Conservation (phyloP, 1,139 yeast genomes). For the Debaryomycetaceae sp. region DNA sequence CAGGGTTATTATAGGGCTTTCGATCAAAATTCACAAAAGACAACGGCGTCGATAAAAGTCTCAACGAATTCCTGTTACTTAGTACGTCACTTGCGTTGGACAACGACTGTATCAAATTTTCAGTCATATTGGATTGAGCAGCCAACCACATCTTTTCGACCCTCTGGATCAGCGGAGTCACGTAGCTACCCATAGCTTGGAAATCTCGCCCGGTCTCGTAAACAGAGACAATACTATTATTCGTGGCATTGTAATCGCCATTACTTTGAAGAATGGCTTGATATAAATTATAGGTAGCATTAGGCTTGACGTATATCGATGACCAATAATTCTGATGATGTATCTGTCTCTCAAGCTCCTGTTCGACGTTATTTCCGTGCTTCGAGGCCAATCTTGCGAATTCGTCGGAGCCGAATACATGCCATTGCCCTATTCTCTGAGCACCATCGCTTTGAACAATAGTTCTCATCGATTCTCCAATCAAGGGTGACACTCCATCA, state of each 20-base stretch:
- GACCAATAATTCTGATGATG: slow-evolving; percentile 48
- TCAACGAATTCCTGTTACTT: slow-evolving; percentile 11
- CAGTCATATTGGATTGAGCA: slow-evolving; percentile 7
- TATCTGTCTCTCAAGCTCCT: slow-evolving; percentile 30
- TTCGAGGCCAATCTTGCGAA: slow-evolving; percentile 25
- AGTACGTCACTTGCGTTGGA: slow-evolving; percentile 11
- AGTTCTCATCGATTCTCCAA: slow-evolving; percentile 25
- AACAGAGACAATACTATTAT: slow-evolving; percentile 19
- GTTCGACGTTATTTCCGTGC: slow-evolving; percentile 27
- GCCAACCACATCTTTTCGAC: slow-evolving; percentile 19
- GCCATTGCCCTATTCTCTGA: slow-evolving; percentile 37
- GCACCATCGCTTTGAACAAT: slow-evolving; percentile 18
- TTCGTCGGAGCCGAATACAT: slow-evolving; percentile 22
- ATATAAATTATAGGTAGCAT: slow-evolving; percentile 32
- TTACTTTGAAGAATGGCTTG: slow-evolving; percentile 26
- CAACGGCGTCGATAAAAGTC: slow-evolving; percentile 32
- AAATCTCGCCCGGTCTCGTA: slow-evolving; percentile 46
- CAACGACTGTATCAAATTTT: slow-evolving; percentile 1
- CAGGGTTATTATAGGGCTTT: slow-evolving; percentile 49
- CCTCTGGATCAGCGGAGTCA: slow-evolving; percentile 19
- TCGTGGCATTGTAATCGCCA: slow-evolving; percentile 22
- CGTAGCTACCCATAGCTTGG: slow-evolving; percentile 23
- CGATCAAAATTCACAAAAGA: slow-evolving; percentile 41
- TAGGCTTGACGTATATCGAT: slow-evolving; percentile 36
- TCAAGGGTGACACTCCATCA: slow-evolving; percentile 26